These are phyloP conservation scores for Populus hybrid DNA, from an alignment of 441 rosid genomes.

Conservation along the genomic window DNA sequence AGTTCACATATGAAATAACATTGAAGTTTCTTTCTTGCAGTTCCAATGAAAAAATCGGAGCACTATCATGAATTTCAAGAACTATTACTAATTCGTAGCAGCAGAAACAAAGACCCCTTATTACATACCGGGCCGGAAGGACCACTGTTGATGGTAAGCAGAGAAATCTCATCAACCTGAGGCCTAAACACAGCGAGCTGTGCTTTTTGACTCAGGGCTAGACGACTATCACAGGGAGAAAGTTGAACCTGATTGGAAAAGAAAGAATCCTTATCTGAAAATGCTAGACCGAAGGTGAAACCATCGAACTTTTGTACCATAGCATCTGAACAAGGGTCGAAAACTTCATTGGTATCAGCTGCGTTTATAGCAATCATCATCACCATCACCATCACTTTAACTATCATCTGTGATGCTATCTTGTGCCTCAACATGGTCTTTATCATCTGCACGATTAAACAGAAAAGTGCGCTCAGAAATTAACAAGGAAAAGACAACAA, in stretches of 20 bases:
- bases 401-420: constrained; percentile 9
- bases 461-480: neutral
- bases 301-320: constrained; percentile 65
- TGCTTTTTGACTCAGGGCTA: constrained; percentile 45
- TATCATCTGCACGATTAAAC: constrained; percentile 16
- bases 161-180: constrained; percentile 74
- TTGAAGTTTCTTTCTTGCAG: neutral
- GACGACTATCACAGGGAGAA: constrained; percentile 86
- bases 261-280: constrained; percentile 64
- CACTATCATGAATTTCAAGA: neutral
- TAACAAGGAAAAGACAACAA: neutral
- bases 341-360: constrained; percentile 51
- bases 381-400: neutral
- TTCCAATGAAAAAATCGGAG: neutral
- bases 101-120: neutral
- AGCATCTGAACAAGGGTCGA: constrained; percentile 67
- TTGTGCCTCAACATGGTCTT: constrained; percentile 14
- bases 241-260: constrained; percentile 59
- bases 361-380: constrained; percentile 33
- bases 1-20: neutral
- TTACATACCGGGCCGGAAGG: constrained; percentile 53
- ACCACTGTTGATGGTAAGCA: constrained; percentile 57
- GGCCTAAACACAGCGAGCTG: constrained; percentile 77
- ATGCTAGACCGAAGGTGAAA: constrained; percentile 74
- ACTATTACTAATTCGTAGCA: neutral